These are phyloP conservation scores for Aspergillus felis DNA, from an alignment of 2,329 filamentous ascomycete genomes.

Conservation along the genomic window DNA sequence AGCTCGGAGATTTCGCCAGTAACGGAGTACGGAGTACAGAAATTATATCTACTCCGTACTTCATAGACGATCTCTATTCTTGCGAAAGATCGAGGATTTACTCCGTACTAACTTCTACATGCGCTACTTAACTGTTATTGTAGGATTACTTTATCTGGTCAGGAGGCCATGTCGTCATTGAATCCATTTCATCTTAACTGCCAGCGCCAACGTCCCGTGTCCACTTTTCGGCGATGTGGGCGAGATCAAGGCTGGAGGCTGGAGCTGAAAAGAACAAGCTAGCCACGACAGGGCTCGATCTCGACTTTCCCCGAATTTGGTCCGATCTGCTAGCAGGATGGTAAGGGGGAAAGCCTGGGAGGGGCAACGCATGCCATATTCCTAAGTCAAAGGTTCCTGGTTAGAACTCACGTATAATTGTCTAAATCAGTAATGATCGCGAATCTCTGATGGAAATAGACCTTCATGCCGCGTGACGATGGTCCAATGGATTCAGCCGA, in stretches of 20 bases:
- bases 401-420: not conserved
- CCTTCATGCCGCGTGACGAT: not conserved
- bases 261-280: slow-evolving; percentile 14
- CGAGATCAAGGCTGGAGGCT: slow-evolving; percentile 8
- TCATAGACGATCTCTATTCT: not conserved
- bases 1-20: not conserved
- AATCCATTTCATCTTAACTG: not conserved
- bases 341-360: not conserved
- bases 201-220: not conserved
- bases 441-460: not conserved
- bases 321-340: not conserved
- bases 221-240: not conserved
- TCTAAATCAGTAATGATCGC: not conserved
- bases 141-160: not conserved
- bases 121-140: not conserved
- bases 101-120: not conserved
- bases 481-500: not conserved
- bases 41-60: no score
- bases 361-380: not conserved
- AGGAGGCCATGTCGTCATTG: not conserved
- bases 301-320: not conserved
- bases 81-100: not conserved
- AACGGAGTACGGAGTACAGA: no score
- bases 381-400: not conserved
- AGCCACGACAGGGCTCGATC: not conserved